Conservation (phyloP, 179 eudicot species). For the Camellia oleifera region DNA sequence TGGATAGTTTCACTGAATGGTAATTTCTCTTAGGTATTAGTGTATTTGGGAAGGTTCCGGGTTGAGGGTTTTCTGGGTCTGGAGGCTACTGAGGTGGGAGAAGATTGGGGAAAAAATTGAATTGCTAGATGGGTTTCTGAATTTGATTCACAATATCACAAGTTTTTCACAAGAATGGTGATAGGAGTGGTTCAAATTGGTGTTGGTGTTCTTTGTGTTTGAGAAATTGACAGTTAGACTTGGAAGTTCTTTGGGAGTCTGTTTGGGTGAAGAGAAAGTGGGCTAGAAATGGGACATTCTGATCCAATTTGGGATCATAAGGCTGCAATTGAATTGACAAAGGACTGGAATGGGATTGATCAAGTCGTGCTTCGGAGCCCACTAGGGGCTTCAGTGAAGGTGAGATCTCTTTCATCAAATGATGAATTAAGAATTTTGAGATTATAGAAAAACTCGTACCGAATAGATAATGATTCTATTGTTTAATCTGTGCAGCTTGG, state of each 20-base stretch:
- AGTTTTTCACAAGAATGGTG: constrained; percentile 44
- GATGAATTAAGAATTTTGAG: not conserved
- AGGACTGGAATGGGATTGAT: constrained; percentile 73
- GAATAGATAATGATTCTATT: not conserved
- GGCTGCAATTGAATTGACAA: constrained; percentile 52
- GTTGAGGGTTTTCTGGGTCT: constrained; percentile 32
- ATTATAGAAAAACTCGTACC: not conserved
- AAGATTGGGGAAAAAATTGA: constrained; percentile 20
- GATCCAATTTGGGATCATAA: constrained; percentile 67
- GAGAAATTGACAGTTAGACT: not conserved
- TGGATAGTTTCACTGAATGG: constrained; percentile 3
- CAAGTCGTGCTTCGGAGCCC: constrained; percentile 72
- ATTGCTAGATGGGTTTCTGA: constrained; percentile 18
- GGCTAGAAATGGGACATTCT: constrained; percentile 64
- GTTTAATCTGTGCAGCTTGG: not conserved
- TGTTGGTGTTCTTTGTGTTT: not conserved
- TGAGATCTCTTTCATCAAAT: constrained; percentile 22
- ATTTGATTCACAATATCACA: constrained; percentile 26
- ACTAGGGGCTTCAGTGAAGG: constrained; percentile 72
- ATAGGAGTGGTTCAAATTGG: constrained; percentile 26
- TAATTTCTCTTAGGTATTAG: constrained; percentile 1
- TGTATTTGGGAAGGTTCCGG: constrained; percentile 14
- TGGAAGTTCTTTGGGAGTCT: not conserved
- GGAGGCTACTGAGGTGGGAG: not conserved
- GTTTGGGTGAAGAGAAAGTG: not conserved